A percentile compares a stretch with the other conserved stretches of the same genome.
Evolutionary conservation across 768 basidiomycete genomes (phyloP).

Genomic region (Bullera alba): DNA sequence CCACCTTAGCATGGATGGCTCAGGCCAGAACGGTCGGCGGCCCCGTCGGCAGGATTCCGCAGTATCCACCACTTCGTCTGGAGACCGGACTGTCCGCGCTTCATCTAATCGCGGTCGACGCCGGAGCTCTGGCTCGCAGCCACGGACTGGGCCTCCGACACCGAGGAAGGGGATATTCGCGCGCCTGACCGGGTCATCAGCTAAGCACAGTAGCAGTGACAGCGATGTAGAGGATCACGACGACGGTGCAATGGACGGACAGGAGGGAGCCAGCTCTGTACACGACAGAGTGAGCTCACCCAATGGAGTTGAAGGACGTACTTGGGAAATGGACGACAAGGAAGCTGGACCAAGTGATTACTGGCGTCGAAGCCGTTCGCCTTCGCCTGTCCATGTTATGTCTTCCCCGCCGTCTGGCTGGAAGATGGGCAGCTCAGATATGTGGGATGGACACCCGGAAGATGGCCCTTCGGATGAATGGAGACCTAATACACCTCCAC

Average conservation of each 20-base stretch:
- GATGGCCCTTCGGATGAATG: conserved; percentile 13
- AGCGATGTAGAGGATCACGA: neutral
- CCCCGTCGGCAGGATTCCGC: conserved; percentile 9
- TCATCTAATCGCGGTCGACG: neutral
- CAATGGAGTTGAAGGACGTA: no score
- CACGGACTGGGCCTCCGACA: neutral
- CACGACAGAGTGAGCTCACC: no score
- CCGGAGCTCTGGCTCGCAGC: neutral
- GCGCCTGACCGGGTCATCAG: neutral
- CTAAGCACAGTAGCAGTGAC: neutral
- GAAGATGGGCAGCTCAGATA: conserved; percentile 5
- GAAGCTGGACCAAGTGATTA: conserved; percentile 25
- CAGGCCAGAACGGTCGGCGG: neutral
- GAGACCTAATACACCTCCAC: neutral
- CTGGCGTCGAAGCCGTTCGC: conserved; percentile 9
- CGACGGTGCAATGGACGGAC: neutral
- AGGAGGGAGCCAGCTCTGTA: neutral
- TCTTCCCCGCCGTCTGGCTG: conserved; percentile 3
- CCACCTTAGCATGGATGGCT: neutral
- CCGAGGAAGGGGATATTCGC: neutral
- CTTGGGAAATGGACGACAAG: neutral
- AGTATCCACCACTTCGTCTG: conserved; percentile 12
- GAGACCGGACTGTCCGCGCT: conserved; percentile 10
- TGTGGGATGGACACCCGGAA: conserved; percentile 1
- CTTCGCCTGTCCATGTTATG: neutral